Base-by-base conservation (phyloP, 2,329 filamentous ascomycete species). In the Penicillium sp. region DNA sequence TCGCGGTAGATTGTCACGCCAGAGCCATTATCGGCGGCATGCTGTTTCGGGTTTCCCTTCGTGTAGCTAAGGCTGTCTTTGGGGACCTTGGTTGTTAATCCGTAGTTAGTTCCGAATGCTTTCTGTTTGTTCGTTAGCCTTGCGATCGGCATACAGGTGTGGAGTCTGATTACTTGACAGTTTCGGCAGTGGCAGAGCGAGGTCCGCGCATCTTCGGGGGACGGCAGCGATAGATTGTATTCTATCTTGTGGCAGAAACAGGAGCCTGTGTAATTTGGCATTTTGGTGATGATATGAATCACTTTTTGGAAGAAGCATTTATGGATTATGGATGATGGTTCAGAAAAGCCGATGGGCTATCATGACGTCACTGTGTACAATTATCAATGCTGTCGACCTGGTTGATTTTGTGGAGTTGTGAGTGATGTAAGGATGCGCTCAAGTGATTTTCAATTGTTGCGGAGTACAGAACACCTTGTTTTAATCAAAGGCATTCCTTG, bases 131-230 rank as follows among this genome's bases (percentile, higher is more conserved):
- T 27, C 24, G 24, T 27, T 27, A 27, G 24, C 24, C 24, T 27
- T 27, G 24, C 24, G 24, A 27, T 27, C 24, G 5, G 24, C 24
- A 8, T 27, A 27, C 24, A 27, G 24, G 24, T 27, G 24, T 27
- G 24, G 24, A 27, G 24, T 27, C 24, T 27, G 5, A 5, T 27
- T 57, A 77, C 76, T 65, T 80, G 83, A 70, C 81, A 83, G 61
- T 77, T 81, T 16, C 65, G 57, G 61, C 81, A 83, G 63, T 83
- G 80, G 58, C 81, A 83, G 14, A 83, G 61, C 9, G 75, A 79
- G 1, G 80, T 81, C 21, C 79, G 69, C 2, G 80, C 80, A 22
- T 82, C 73, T 1, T 40, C 18, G 38, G n/a, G 6, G 13, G 34
- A 36, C 13, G 6, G 1, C 34, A 36, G 14, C 14, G 13, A 13